phyloP scores from a whole-genome alignment of 2,329 filamentous ascomycete genomes.

The Ophiosphaerella korrae region DNA sequence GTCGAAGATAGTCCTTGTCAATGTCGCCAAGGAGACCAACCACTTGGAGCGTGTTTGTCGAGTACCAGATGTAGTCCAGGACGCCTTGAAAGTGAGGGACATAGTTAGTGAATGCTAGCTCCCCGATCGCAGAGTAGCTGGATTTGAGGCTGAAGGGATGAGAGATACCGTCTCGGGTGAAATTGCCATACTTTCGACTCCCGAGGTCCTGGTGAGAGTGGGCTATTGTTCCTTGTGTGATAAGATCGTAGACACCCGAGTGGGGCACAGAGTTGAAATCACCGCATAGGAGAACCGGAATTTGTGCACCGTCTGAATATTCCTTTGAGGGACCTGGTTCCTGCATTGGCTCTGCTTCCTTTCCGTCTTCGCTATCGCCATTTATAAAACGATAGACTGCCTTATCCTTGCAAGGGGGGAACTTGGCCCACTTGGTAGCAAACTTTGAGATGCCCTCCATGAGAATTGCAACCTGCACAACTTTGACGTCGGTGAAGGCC shows the following conservation, averaged over 20 bases:
- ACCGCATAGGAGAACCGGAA: conserved; percentile 88
- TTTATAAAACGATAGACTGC: conserved; percentile 55
- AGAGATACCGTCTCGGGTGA: conserved; percentile 88
- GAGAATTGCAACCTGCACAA: conserved; percentile 92
- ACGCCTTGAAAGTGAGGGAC: conserved; percentile 90
- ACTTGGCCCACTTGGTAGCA: conserved; percentile 81
- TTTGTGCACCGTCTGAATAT: conserved; percentile 83
- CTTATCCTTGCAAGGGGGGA: conserved; percentile 83
- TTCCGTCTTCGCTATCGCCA: conserved; percentile 56
- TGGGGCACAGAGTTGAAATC: conserved; percentile 92
- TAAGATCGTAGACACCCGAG: conserved; percentile 89
- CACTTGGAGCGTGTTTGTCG: conserved; percentile 84
- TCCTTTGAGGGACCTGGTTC: conserved; percentile 82
- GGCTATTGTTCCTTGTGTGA: conserved; percentile 78
- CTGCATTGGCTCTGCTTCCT: conserved; percentile 58
- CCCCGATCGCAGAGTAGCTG: conserved; percentile 81
- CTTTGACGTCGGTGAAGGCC: conserved; percentile 87
- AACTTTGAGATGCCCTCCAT: conserved; percentile 90
- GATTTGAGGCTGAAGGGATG: conserved; percentile 95
- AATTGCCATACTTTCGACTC: conserved; percentile 86
- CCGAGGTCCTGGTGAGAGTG: conserved; percentile 81
- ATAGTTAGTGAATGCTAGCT: conserved; percentile 95
- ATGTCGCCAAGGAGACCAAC: conserved; percentile 84
- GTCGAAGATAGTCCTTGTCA: conserved; percentile 81
- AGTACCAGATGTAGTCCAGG: conserved; percentile 98